Evolutionary conservation across 495 filamentous ascomycete species (phyloP).

Genomic region (Penicillium odoratum): DNA sequence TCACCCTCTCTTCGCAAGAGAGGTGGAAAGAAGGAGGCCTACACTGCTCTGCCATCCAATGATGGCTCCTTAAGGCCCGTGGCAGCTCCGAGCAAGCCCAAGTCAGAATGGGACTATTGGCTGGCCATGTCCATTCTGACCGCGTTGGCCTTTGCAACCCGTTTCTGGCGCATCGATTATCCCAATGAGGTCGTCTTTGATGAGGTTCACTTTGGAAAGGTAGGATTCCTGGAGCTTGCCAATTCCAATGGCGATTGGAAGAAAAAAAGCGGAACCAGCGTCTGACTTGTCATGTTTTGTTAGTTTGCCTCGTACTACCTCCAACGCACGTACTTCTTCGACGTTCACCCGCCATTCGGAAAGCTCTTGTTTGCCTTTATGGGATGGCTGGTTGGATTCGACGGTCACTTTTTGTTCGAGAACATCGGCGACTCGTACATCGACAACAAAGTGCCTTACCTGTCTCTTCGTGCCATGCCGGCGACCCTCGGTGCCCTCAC

Average conservation of each 20-base stretch:
- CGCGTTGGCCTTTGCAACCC: slow-evolving; percentile 77
- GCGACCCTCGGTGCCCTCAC: slow-evolving; percentile 89
- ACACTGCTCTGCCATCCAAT: slow-evolving; percentile 32
- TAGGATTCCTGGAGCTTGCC: slow-evolving; percentile 39
- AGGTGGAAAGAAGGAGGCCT: slow-evolving; percentile 46
- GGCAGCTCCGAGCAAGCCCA: slow-evolving; percentile 27
- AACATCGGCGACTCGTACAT: slow-evolving; percentile 99
- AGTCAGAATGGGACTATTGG: slow-evolving; percentile 81
- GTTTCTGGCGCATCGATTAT: slow-evolving; percentile 93
- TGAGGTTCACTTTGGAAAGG: slow-evolving; percentile 99
- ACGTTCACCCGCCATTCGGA: slow-evolving; percentile 97
- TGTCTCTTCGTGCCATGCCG: slow-evolving; percentile 92
- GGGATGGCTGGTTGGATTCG: slow-evolving; percentile 93
- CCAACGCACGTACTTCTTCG: slow-evolving; percentile 98
- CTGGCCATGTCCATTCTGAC: slow-evolving; percentile 78
- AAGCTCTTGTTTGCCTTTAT: slow-evolving; percentile 73
- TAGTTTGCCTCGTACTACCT: slow-evolving; percentile 98
- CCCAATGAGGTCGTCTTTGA: slow-evolving; percentile 98
- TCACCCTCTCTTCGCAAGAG: slow-evolving; percentile 53
- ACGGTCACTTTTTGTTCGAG: slow-evolving; percentile 96
- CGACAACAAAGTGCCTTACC: slow-evolving; percentile 92
- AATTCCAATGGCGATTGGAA: slow-evolving; percentile 3
- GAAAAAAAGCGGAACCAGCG: slow-evolving; percentile 9
- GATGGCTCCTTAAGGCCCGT: slow-evolving; percentile 25
- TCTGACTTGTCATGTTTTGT: slow-evolving; percentile 19